Evolutionary conservation across 768 basidiomycete genomes (phyloP).

Genomic region (Mycena belliarum): DNA sequence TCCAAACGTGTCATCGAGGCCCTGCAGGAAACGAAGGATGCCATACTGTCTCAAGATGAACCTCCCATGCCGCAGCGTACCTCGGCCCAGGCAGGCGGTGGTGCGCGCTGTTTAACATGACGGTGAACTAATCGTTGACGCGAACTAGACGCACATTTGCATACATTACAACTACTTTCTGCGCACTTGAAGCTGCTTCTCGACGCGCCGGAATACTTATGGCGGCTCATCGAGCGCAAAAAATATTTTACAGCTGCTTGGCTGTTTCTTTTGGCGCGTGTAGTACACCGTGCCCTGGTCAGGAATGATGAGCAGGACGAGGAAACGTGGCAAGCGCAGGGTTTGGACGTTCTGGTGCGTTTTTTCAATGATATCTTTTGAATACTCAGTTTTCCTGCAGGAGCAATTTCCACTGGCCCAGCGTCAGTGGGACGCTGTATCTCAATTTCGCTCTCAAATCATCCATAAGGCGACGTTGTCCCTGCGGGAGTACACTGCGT

Average conservation of each 20-base stretch:
- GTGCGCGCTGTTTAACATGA: constrained; percentile 31
- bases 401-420: constrained; percentile 86
- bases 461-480: constrained; percentile 83
- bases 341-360: constrained; percentile 64
- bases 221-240: constrained; percentile 82
- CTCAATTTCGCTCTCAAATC: constrained; percentile 86
- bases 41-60: constrained; percentile 50
- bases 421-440: constrained; percentile 90
- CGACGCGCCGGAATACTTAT: constrained; percentile 90
- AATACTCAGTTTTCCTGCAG: constrained; percentile 38
- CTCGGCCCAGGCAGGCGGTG: constrained; percentile 40
- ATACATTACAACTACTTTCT: constrained; percentile 70
- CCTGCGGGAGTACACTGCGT: constrained; percentile 60
- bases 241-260: constrained; percentile 82
- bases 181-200: constrained; percentile 90
- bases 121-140: constrained; percentile 5
- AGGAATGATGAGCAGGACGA: constrained; percentile 66
- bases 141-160: constrained; percentile 62
- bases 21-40: constrained; percentile 59
- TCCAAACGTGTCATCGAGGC: constrained; percentile 65
- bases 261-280: constrained; percentile 83
- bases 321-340: constrained; percentile 55
- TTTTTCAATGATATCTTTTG: background rate
- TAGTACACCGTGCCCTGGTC: constrained; percentile 76
- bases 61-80: constrained; percentile 45